Evolutionary conservation across 345 rosid genomes (phyloP).

Genomic region (Corchorus capsularis): DNA sequence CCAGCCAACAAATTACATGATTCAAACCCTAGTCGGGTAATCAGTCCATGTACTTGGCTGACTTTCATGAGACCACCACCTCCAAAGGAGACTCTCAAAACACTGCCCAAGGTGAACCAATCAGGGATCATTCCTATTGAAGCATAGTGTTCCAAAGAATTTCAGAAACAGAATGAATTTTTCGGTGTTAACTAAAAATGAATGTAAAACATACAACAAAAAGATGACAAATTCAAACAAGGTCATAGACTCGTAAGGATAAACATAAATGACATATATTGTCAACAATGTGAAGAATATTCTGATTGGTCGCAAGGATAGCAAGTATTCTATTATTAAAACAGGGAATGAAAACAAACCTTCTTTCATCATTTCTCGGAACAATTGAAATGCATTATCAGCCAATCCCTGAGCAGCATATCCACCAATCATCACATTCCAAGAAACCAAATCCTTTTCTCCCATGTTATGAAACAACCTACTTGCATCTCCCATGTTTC

Average conservation of each 20-base stretch:
- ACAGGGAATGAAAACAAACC: constrained; percentile 33
- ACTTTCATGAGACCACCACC: constrained; percentile 37
- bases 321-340: too few relatives aligned
- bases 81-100: constrained; percentile 55
- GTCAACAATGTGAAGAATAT: neutral
- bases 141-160: constrained; percentile 16
- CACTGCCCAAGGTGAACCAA: constrained; percentile 62
- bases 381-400: constrained; percentile 46
- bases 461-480: constrained; percentile 50
- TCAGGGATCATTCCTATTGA: constrained; percentile 61
- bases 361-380: constrained; percentile 59
- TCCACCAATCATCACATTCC: constrained; percentile 74
- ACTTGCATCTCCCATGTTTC: constrained; percentile 45
- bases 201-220: neutral
- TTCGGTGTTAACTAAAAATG: neutral
- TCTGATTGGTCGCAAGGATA: neutral
- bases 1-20: constrained; percentile 44
- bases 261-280: neutral
- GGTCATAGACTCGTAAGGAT: neutral
- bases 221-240: neutral
- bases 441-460: constrained; percentile 52
- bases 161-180: neutral
- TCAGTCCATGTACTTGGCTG: constrained; percentile 55
- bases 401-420: constrained; percentile 35
- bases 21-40: constrained; percentile 47